Base-by-base conservation (phyloP, 2,329 filamentous ascomycete genomes). In the Chrysoporthe cubensis region DNA sequence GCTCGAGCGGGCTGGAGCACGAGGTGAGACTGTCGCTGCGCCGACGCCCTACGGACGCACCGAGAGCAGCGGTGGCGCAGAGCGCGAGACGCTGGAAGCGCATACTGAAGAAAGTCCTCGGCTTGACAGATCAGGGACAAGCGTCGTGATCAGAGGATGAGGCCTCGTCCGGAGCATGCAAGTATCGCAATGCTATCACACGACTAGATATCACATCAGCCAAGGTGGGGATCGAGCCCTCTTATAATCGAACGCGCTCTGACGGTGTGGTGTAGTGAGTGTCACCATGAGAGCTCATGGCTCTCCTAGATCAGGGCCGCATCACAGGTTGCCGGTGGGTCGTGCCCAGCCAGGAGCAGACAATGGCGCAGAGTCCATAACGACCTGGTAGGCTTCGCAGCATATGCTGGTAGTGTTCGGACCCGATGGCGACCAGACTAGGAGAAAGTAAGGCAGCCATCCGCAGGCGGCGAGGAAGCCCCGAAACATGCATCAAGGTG, bases 401-500 rank as follows among this genome's bases (percentile, higher is more conserved):
- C 48, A 52, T 7, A 46, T 2, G 8, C 3, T 54, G 50, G 26
- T 11, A 46, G 58, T 11, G 11, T 60, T 60, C 42, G 40, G 58
- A 32, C 40, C 42, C 58, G 40, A 60, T 21, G 21, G 14, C 34
- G n/a, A 46, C 11, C 58, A 11, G 9, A 8, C 60, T 13, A 34
- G 42, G 6, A 18, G 34, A 18, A 16, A 18, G 16, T n/a, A 42
- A 40, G 13, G 14, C 34, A 18, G 57, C 40, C 16, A 44, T n/a
- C 21, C 48, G 61, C 26, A 2, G 48, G 46, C 37, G 37, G 46
- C 11, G 34, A 43, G 46, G 7, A 52, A 42, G 46, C 34, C 46
- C 61, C 48, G 46, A 63, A 16, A 26, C 48, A 43, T 63, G 18
- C 48, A 42, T 63, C 32, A 63, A 40, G 46, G 16, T 52, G 61